These are phyloP conservation scores for Annulohypoxylon nitens DNA, from an alignment of 495 filamentous ascomycete species.

Conservation along the genomic window DNA sequence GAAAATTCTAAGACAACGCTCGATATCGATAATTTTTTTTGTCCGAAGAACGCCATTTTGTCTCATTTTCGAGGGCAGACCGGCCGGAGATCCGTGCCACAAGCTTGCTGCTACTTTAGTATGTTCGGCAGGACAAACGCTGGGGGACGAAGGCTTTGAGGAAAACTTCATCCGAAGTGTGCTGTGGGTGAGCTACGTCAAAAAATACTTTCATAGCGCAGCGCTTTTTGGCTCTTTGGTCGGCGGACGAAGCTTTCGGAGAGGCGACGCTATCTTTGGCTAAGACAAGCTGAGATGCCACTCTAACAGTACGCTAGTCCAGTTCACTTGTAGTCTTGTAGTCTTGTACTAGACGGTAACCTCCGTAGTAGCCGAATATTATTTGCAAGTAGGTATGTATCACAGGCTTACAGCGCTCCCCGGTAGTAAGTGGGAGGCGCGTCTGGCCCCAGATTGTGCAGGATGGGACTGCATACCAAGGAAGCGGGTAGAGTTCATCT, in stretches of 20 bases:
- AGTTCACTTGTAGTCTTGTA: conserved; percentile 7
- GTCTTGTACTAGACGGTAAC: conserved; percentile 24
- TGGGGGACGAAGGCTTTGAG: conserved; percentile 5
- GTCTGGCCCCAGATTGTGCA: conserved; percentile 22
- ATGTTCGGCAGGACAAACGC: conserved; percentile 19
- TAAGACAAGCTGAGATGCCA: conserved; percentile 40
- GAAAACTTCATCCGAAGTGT: conserved; percentile 42
- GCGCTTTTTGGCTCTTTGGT: conserved; percentile 12
- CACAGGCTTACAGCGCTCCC: conserved; percentile 20
- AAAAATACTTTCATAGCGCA: conserved; percentile 19
- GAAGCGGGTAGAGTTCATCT: conserved; percentile 28
- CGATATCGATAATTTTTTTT: conserved; percentile 37
- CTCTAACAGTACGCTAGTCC: conserved; percentile 37
- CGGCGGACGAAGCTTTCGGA: conserved; percentile 25
- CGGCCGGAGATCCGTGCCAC: conserved; percentile 47
- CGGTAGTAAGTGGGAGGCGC: conserved; percentile 23
- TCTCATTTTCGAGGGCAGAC: conserved; percentile 36
- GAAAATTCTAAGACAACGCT: conserved; percentile 29
- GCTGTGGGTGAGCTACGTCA: conserved; percentile 26
- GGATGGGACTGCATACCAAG: conserved; percentile 22
- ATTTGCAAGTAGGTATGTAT: conserved; percentile 10
- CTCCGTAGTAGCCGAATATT: conserved; percentile 32
- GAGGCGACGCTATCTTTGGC: conserved; percentile 25
- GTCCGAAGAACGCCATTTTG: conserved; percentile 43
- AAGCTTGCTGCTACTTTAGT: conserved; percentile 3